phyloP scores from a whole-genome alignment of 345 rosid species.

The Cardamine chenopodiifolia region DNA sequence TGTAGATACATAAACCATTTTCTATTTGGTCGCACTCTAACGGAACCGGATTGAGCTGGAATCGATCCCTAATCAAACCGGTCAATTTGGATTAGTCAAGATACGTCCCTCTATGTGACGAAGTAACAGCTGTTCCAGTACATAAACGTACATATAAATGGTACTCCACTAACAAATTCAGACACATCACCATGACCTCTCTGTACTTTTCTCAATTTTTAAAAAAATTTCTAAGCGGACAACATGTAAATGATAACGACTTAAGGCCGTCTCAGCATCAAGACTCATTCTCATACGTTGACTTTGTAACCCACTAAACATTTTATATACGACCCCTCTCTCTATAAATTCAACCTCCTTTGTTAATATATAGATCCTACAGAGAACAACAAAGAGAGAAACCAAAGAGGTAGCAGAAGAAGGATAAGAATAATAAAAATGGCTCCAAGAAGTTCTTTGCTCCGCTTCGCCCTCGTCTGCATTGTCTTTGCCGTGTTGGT shows the following conservation, averaged over 20 bases:
- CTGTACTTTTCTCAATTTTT: not conserved
- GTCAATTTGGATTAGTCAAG: not conserved
- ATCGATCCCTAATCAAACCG: not conserved
- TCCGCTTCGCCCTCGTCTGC: conserved; percentile 39
- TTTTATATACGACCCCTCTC: not conserved
- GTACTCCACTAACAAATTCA: conserved; percentile 33
- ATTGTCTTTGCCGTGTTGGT: conserved; percentile 39
- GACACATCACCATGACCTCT: conserved; percentile 23
- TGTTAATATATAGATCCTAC: conserved; percentile 20
- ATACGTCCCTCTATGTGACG: conserved; percentile 11
- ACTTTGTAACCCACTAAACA: conserved; percentile 18
- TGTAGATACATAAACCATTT: not conserved
- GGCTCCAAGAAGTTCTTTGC: conserved; percentile 40
- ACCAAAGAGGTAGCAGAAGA: conserved; percentile 6
- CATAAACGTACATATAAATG: conserved; percentile 28
- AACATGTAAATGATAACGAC: conserved; percentile 28
- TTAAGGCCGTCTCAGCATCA: not conserved
- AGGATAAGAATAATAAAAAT: conserved; percentile 12
- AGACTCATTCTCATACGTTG: conserved; percentile 31
- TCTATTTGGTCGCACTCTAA: not conserved
- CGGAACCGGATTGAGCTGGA: conserved; percentile 10
- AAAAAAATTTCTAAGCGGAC: not conserved
- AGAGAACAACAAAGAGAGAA: not conserved
- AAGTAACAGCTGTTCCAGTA: conserved; percentile 28
- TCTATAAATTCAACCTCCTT: conserved; percentile 27